A percentile compares a stretch with the other conserved stretches of the same genome.
Conservation (phyloP, 257 asterid genomes). For the Echium plantagineum region DNA sequence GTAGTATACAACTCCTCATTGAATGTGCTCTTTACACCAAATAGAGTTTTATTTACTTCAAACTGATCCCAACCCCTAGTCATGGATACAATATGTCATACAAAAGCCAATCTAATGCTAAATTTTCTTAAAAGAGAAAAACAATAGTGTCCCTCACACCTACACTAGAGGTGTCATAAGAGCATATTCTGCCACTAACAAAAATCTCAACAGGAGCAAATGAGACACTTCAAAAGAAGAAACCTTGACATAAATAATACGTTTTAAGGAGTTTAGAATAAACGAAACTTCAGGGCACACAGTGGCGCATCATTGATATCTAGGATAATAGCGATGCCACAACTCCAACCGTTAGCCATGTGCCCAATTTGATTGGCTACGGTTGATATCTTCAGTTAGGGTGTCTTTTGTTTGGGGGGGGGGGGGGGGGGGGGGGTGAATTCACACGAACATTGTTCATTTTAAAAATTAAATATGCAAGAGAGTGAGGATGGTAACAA, state of each 20-base stretch:
- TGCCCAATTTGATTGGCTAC: too few species aligned
- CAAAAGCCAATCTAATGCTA: background rate
- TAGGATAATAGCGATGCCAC: background rate
- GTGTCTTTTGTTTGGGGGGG: too few species aligned
- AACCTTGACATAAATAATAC: too few species aligned
- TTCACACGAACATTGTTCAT: too few species aligned
- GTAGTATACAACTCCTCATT: slow-evolving; percentile 91
- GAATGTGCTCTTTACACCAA: slow-evolving; percentile 94
- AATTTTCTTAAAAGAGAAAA: too few species aligned
- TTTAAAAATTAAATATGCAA: slow-evolving; percentile 4
- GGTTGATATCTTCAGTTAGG: too few species aligned
- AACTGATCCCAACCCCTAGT: slow-evolving; percentile 96
- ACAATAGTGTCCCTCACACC: background rate
- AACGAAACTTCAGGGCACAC: background rate
- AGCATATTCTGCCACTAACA: too few species aligned
- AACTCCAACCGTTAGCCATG: background rate
- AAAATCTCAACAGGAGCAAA: too few species aligned
- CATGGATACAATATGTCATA: background rate
- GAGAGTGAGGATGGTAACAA: slow-evolving; percentile 1
- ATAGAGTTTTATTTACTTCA: slow-evolving; percentile 67
- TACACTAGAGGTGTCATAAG: too few species aligned
- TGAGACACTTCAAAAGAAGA: background rate
- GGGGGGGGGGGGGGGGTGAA: too few species aligned
- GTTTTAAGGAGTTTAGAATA: too few species aligned
- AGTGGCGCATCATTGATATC: background rate